These are phyloP conservation scores for Sphagnum magellanicum DNA, from an alignment of 228 moss, liverwort and hornwort genomes.

Conservation along the genomic window DNA sequence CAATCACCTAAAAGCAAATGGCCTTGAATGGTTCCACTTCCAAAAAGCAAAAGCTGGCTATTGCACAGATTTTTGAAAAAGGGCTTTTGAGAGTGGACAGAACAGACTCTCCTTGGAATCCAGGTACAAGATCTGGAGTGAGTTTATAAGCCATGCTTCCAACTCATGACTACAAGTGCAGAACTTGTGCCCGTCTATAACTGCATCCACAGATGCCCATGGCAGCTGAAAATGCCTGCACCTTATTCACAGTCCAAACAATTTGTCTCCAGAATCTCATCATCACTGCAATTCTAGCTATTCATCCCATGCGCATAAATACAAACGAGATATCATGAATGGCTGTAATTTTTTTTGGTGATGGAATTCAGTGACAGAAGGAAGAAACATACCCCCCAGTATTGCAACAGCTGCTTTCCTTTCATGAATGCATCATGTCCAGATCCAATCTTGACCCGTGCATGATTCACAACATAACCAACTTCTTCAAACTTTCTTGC, in stretches of 20 bases:
- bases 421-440: constrained; percentile 52
- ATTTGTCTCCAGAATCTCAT: too few relatives aligned
- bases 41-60: constrained; percentile 56
- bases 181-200: constrained; percentile 64
- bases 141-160: constrained; percentile 68
- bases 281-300: too few relatives aligned
- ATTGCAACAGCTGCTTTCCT: constrained; percentile 64
- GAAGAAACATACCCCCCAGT: constrained; percentile 52
- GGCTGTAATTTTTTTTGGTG: too few relatives aligned
- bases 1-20: constrained; percentile 45
- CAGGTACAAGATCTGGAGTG: constrained; percentile 76
- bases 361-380: too few relatives aligned
- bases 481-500: constrained; percentile 55
- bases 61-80: neutral
- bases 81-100: neutral
- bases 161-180: constrained; percentile 70
- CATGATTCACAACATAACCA: constrained; percentile 65
- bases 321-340: too few relatives aligned
- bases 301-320: too few relatives aligned
- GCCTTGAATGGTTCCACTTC: constrained; percentile 68
- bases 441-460: constrained; percentile 70
- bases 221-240: constrained; percentile 86
- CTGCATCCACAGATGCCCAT: constrained; percentile 68
- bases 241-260: too few relatives aligned
- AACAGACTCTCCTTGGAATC: constrained; percentile 26